Evolutionary conservation across 108 stramenopile genomes (phyloP), one percentile per base, ranked within the genome.

Genomic region (Epipyxis sp.): DNA sequence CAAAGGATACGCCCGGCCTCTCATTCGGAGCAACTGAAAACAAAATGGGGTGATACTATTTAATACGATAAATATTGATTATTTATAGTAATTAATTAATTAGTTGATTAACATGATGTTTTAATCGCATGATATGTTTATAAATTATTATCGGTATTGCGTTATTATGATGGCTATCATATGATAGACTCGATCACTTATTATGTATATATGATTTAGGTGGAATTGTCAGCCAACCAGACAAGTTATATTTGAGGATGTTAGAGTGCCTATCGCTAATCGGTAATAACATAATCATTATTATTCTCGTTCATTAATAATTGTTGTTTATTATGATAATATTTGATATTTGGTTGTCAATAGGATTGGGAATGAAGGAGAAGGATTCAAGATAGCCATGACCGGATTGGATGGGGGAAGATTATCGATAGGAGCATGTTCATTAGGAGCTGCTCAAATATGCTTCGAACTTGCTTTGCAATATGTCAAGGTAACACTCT

Each of bases 371-470:
- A 71, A 57, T 32, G 85, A 86, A 65, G 85, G 85, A 10, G 35
- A 83, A 16, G 85, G 85, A 1, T 86, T 86, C 68, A 81, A 67
- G 42, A 59, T 82, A 50, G 85, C 85, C 42, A 86, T 86, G 85
- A n/a, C 34, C 13, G 85, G 79, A 13, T 69, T 86, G 37, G 85
- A 86, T 41, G 82, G 85, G 0, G 85, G 85, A 0, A 72, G 85
- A 16, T 45, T 86, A 32, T 44, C 39, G 59, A 86, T 86, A 39
- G 85, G 45, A 2, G 79, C 82, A 2, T 83, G 82, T 54, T 76
- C 71, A 40, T 25, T 86, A 30, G 85, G 85, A 6, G 85, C 74
- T 3, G 85, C 85, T 29, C 45, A 77, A 42, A 40, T 42, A 35
- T 79, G 78, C 46, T 80, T 86, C 62, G 71, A 77, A 1, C 1